Percentiles rank a stretch among this genome's conserved stretches.
phyloP scores from a whole-genome alignment of 73 alveolate species.

The Paramecium tetraurelia region DNA sequence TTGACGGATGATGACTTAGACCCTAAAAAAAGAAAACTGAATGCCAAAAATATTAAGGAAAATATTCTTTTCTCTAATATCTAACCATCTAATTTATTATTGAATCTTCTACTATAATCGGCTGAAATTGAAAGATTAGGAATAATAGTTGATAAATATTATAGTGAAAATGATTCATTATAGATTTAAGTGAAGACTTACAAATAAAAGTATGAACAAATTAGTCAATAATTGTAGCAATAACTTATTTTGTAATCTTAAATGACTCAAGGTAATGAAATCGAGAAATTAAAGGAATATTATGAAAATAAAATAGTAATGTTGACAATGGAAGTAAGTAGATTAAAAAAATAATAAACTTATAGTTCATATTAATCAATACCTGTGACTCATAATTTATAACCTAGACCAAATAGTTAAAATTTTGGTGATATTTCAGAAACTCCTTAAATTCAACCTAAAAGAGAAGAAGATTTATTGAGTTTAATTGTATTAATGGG shows the following conservation, averaged over 20 bases:
- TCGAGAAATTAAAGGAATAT: background rate
- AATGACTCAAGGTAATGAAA: background rate
- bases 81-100: background rate
- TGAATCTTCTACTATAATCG: background rate
- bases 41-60: background rate
- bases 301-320: constrained; percentile 41
- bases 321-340: background rate
- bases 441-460: background rate
- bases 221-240: background rate
- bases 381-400: background rate
- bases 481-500: constrained; percentile 21
- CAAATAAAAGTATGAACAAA: background rate
- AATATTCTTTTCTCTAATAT: background rate
- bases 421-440: background rate
- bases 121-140: constrained; percentile 44
- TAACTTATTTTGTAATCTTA: background rate
- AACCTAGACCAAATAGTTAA: background rate
- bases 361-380: background rate
- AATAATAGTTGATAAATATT: background rate
- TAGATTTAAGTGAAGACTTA: background rate
- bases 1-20: constrained; percentile 45
- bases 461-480: background rate
- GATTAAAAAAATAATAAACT: background rate
- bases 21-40: background rate
- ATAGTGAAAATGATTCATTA: background rate